Percentiles rank a stretch among this genome's conserved stretches.
phyloP scores from a whole-genome alignment of 768 basidiomycete species.

The Pleurotus tuber-regium region DNA sequence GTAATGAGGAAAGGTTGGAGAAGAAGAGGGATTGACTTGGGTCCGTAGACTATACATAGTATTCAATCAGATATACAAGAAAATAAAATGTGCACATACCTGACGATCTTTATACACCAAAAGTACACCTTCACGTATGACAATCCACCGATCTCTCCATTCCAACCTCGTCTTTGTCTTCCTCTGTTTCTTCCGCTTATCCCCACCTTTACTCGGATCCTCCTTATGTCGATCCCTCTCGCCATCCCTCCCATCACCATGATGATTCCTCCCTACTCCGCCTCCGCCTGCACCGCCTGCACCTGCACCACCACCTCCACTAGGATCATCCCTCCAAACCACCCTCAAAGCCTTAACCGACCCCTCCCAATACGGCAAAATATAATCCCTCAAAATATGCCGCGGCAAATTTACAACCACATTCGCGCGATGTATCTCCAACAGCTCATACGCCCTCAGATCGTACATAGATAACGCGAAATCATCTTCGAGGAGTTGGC shows the following conservation, averaged over 20 bases:
- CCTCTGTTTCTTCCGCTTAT: slow-evolving; percentile 6
- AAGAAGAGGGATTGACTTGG: slow-evolving; percentile 40
- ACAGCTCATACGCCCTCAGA: slow-evolving; percentile 58
- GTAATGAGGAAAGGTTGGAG: slow-evolving; percentile 37
- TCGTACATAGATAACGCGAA: slow-evolving; percentile 55
- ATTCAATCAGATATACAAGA: slow-evolving; percentile 1
- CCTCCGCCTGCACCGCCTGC: too few relatives aligned
- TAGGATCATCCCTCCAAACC: slow-evolving; percentile 26
- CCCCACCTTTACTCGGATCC: slow-evolving; percentile 6
- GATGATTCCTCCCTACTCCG: too few relatives aligned
- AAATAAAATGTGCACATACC: slow-evolving; percentile 32
- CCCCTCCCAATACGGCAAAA: slow-evolving; percentile 59
- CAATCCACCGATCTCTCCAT: slow-evolving; percentile 63
- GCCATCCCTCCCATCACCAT: not conserved
- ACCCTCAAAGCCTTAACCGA: slow-evolving; percentile 50
- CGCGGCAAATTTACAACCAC: slow-evolving; percentile 41
- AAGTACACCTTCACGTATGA: slow-evolving; percentile 58
- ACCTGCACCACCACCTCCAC: too few relatives aligned
- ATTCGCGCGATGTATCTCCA: slow-evolving; percentile 59
- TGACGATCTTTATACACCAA: slow-evolving; percentile 49
- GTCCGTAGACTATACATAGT: slow-evolving; percentile 30
- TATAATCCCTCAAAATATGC: slow-evolving; percentile 33
- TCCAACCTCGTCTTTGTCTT: slow-evolving; percentile 32
- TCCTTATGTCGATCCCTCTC: not conserved
- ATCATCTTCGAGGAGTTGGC: slow-evolving; percentile 69